Percentiles rank a stretch among this genome's conserved stretches.
These are phyloP conservation scores for Cunninghamia lanceolata DNA, from an alignment of 75 land plant species.

Conservation along the genomic window DNA sequence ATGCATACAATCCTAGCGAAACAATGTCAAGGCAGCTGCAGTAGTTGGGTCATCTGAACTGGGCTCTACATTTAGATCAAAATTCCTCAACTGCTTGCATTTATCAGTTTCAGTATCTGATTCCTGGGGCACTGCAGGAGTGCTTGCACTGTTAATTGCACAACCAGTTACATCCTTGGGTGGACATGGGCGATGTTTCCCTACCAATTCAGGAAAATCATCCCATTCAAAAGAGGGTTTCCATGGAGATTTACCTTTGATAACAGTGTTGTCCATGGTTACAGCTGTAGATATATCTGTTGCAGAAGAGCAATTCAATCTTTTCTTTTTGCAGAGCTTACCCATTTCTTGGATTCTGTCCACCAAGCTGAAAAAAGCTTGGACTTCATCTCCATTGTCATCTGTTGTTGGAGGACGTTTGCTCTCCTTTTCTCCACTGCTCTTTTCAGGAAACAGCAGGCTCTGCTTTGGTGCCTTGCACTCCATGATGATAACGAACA, in stretches of 20 bases:
- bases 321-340: neutral
- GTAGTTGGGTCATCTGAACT: too few species aligned
- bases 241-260: neutral
- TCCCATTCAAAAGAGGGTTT: neutral
- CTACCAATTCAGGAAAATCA: neutral
- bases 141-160: neutral
- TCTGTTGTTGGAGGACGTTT: neutral
- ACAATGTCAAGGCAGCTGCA: too few species aligned
- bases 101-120: too few species aligned
- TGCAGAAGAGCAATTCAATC: neutral
- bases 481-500: too few species aligned
- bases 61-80: constrained; percentile 2
- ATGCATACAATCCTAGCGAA: too few species aligned
- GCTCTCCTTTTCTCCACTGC: too few species aligned
- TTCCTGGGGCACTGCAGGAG: neutral
- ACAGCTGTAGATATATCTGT: neutral
- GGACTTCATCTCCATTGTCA: neutral
- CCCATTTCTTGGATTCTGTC: neutral
- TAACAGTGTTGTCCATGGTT: neutral
- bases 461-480: too few species aligned
- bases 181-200: neutral
- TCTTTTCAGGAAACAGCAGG: too few species aligned
- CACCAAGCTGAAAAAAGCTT: neutral
- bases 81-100: neutral
- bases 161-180: neutral